A percentile compares a stretch with the other conserved stretches of the same genome.
Evolutionary conservation across 2,329 filamentous ascomycete genomes (phyloP).

Genomic region (Penicillium sp.): DNA sequence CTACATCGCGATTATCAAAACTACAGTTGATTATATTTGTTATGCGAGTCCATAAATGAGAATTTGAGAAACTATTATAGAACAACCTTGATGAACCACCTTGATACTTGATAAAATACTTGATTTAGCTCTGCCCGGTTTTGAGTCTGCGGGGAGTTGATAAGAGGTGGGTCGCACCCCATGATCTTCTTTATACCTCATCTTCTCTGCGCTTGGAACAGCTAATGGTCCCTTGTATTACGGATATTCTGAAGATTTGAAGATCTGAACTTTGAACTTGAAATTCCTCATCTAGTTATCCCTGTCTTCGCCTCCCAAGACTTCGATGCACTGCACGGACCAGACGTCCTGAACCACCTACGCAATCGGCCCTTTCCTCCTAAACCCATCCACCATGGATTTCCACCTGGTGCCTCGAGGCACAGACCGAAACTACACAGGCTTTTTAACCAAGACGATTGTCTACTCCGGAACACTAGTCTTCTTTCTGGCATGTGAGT

Average conservation of each 20-base stretch:
- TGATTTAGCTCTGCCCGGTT: too few relatives aligned
- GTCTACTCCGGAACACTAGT: constrained; percentile 44
- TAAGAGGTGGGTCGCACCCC: constrained; percentile 2
- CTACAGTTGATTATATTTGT: too few relatives aligned
- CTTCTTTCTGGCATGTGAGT: constrained; percentile 43
- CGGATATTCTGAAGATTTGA: background rate
- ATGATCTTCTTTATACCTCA: background rate
- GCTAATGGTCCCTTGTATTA: background rate
- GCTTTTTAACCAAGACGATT: constrained; percentile 47
- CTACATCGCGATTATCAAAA: too few relatives aligned
- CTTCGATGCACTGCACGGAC: constrained; percentile 9
- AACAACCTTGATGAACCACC: too few relatives aligned
- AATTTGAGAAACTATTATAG: background rate
- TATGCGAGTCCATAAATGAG: too few relatives aligned
- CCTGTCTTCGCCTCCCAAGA: background rate
- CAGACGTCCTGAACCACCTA: constrained; percentile 6
- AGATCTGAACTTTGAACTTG: background rate
- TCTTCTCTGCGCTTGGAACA: background rate
- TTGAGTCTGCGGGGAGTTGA: background rate
- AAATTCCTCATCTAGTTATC: background rate
- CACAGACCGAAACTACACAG: constrained; percentile 44
- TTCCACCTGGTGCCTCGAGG: constrained; percentile 42
- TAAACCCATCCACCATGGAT: constrained; percentile 29
- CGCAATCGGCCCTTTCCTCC: constrained; percentile 4
- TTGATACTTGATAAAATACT: too few relatives aligned